Conservation (phyloP, 306 rosid genomes). For the Medicago arabica region DNA sequence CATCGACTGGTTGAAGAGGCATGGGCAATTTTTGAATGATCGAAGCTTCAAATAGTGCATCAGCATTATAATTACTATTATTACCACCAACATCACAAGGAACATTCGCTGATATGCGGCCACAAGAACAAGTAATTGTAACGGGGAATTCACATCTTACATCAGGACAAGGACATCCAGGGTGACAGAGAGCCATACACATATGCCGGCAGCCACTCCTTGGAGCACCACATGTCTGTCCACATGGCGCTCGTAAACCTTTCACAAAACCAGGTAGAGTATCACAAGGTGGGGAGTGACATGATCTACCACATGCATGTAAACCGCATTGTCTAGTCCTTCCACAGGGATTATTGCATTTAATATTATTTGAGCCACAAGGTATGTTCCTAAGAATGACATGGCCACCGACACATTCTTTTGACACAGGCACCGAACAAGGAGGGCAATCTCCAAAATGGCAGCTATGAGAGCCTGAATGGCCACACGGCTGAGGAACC, state of each 20-base stretch:
- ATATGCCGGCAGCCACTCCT: conserved; percentile 90
- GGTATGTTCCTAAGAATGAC: conserved; percentile 92
- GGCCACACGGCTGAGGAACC: conserved; percentile 90
- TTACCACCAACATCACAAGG: conserved; percentile 86
- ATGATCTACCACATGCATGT: conserved; percentile 87
- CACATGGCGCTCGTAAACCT: conserved; percentile 70
- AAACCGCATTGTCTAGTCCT: conserved; percentile 89
- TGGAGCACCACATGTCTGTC: conserved; percentile 93
- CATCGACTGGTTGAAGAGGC: conserved; percentile 76
- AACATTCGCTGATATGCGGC: conserved; percentile 72
- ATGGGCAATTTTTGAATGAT: conserved; percentile 73
- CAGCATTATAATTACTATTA: conserved; percentile 60
- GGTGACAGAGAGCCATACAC: conserved; percentile 86
- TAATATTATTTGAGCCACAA: conserved; percentile 90
- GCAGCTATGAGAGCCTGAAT: conserved; percentile 87
- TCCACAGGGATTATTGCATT: conserved; percentile 92
- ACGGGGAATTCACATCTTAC: conserved; percentile 68
- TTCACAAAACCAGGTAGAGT: conserved; percentile 44
- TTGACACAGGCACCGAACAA: conserved; percentile 91
- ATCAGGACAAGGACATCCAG: conserved; percentile 77
- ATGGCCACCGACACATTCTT: conserved; percentile 94
- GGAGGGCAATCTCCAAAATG: conserved; percentile 97
- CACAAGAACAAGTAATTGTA: conserved; percentile 82
- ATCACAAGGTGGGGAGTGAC: conserved; percentile 86
- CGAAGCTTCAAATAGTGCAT: conserved; percentile 71